These are phyloP conservation scores for Stephanocyclus meneghinianus DNA, from an alignment of 352 stramenopile species.

Conservation along the genomic window DNA sequence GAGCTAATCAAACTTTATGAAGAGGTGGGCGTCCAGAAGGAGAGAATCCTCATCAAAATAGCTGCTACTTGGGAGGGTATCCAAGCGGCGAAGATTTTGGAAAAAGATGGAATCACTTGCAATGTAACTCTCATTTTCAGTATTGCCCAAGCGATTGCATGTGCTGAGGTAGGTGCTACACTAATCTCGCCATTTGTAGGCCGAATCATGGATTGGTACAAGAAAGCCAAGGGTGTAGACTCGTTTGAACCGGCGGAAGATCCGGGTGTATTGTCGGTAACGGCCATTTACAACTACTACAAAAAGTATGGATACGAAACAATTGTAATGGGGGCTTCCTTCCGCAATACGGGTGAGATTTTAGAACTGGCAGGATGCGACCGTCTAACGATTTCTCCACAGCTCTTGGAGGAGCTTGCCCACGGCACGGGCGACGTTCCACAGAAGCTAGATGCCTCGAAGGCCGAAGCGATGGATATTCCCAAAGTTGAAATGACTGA, in stretches of 20 bases:
- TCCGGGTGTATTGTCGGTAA: slow-evolving; percentile 95
- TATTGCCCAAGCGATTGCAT: slow-evolving; percentile 95
- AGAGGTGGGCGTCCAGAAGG: slow-evolving; percentile 91
- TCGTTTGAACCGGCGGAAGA: slow-evolving; percentile 92
- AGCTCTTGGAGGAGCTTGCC: slow-evolving; percentile 90
- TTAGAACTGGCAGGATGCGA: slow-evolving; percentile 93
- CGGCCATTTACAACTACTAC: slow-evolving; percentile 99
- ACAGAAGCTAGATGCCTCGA: slow-evolving; percentile 85
- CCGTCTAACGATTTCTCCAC: slow-evolving; percentile 95
- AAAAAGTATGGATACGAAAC: slow-evolving; percentile 89
- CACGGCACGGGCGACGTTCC: slow-evolving; percentile 84
- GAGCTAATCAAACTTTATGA: slow-evolving; percentile 98
- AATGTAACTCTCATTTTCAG: slow-evolving; percentile 99
- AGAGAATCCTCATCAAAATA: slow-evolving; percentile 99
- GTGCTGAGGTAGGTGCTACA: slow-evolving; percentile 86
- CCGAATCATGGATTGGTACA: slow-evolving; percentile 98
- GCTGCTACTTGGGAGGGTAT: slow-evolving; percentile 94
- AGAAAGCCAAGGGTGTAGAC: slow-evolving; percentile 89
- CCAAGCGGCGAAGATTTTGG: slow-evolving; percentile 94
- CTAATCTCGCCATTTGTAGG: slow-evolving; percentile 86
- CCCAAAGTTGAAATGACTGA: slow-evolving; percentile 87
- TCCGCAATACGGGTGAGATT: slow-evolving; percentile 86
- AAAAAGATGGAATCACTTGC: slow-evolving; percentile 97
- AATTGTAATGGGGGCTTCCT: slow-evolving; percentile 83
- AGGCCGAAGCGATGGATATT: slow-evolving; percentile 74